Percentiles rank a stretch among this genome's conserved stretches.
Conservation (phyloP, 2,329 filamentous ascomycete species). For the Aspergillus fumigatiaffinis region DNA sequence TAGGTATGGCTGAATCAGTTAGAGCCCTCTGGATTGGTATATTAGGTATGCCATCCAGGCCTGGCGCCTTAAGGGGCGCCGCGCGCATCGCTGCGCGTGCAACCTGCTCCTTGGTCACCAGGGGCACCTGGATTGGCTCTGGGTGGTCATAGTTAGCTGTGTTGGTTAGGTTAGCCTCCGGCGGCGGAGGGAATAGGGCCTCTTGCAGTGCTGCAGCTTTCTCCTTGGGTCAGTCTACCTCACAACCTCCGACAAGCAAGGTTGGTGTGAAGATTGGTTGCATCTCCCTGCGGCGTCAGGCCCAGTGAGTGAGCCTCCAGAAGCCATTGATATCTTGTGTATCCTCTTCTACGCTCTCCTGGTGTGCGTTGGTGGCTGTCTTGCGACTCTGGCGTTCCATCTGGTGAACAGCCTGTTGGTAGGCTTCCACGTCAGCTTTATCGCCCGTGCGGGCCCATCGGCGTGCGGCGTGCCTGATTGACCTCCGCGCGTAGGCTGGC, state of each 20-base stretch:
- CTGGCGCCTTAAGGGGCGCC: constrained; percentile 7
- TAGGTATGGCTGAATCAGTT: not conserved
- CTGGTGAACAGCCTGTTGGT: not conserved
- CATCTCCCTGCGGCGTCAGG: not conserved
- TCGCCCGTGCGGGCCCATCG: not conserved
- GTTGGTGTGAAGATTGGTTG: not conserved
- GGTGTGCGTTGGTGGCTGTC: no score
- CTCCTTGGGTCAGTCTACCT: no score
- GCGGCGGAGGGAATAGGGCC: constrained; percentile 3
- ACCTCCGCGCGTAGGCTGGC: not conserved
- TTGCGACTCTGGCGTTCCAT: not conserved
- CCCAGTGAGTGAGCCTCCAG: not conserved
- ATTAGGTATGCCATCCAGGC: constrained; percentile 8
- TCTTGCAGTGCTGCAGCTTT: not conserved
- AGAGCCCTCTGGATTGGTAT: no score
- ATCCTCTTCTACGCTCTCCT: no score
- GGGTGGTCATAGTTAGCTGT: not conserved
- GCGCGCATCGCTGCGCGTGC: not conserved
- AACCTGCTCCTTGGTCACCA: constrained; percentile 4
- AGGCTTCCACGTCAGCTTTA: not conserved
- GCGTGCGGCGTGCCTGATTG: not conserved
- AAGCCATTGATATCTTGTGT: not conserved
- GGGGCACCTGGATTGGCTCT: not conserved
- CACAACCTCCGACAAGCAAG: not conserved
- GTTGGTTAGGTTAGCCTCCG: not conserved